These are phyloP conservation scores for Penicillium coprophilum DNA, from an alignment of 495 filamentous ascomycete genomes.

Conservation along the genomic window DNA sequence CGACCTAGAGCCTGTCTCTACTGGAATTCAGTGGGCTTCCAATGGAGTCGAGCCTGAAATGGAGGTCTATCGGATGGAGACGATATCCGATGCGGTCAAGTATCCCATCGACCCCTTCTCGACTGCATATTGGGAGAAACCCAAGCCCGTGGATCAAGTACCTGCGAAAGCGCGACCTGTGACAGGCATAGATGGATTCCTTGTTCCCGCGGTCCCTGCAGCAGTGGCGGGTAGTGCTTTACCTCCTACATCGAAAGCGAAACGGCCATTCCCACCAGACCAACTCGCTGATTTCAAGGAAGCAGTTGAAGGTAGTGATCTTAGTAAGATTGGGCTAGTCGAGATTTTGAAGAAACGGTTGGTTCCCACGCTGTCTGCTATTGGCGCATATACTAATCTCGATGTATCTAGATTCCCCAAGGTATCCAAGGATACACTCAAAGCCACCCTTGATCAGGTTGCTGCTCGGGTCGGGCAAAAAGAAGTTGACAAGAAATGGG, in stretches of 20 bases:
- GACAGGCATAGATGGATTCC: constrained; percentile 25
- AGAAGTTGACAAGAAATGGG: constrained; percentile 65
- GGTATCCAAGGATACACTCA: constrained; percentile 68
- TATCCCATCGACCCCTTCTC: constrained; percentile 84
- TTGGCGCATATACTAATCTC: constrained; percentile 7
- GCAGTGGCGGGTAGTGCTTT: constrained; percentile 14
- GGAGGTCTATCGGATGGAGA: constrained; percentile 64
- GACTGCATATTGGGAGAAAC: constrained; percentile 71
- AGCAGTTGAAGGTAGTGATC: constrained; percentile 65
- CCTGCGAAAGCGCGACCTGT: not conserved
- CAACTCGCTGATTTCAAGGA: constrained; percentile 71
- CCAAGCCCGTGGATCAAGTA: constrained; percentile 24
- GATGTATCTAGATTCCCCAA: constrained; percentile 59
- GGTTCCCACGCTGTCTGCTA: constrained; percentile 15
- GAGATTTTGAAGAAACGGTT: constrained; percentile 71
- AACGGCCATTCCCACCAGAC: constrained; percentile 52
- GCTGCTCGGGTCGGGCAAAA: constrained; percentile 66
- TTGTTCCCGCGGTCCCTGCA: constrained; percentile 15
- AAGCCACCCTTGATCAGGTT: constrained; percentile 66
- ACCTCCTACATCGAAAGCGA: constrained; percentile 29
- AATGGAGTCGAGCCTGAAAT: constrained; percentile 44
- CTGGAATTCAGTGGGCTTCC: constrained; percentile 81
- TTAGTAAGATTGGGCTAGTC: constrained; percentile 72
- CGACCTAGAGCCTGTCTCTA: constrained; percentile 72
- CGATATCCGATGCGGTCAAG: constrained; percentile 56